Evolutionary conservation across 148 eudicot genomes (phyloP).

Genomic region (Rheum nobile): DNA sequence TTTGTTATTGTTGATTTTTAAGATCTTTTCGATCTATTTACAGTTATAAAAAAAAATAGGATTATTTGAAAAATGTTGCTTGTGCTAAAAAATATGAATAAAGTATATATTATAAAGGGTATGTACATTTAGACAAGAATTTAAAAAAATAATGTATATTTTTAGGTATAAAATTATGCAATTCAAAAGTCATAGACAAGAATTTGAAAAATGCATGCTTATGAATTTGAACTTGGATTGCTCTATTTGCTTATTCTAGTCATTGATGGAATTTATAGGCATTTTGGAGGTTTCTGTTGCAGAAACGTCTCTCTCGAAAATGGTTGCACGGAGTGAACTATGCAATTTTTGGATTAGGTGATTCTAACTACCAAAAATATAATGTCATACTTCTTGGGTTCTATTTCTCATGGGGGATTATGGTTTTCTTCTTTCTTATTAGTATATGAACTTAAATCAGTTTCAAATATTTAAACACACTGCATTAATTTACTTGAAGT

Average conservation of each 20-base stretch:
- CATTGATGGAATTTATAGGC: conserved; percentile 29
- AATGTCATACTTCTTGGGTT: conserved; percentile 58
- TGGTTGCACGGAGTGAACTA: conserved; percentile 73
- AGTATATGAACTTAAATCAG: not conserved
- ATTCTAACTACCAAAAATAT: conserved; percentile 92
- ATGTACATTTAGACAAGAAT: too few relatives aligned
- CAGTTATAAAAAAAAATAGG: too few relatives aligned
- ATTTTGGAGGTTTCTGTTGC: conserved; percentile 85
- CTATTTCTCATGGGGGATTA: conserved; percentile 28
- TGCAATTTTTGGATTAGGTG: conserved; percentile 96
- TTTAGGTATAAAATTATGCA: too few relatives aligned
- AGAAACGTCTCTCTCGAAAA: conserved; percentile 38
- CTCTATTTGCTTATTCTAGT: conserved; percentile 5
- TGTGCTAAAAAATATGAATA: too few relatives aligned
- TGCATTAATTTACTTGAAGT: not conserved
- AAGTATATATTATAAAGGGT: too few relatives aligned
- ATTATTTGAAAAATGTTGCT: too few relatives aligned
- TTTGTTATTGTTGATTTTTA: too few relatives aligned
- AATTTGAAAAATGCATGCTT: too few relatives aligned
- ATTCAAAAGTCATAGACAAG: too few relatives aligned
- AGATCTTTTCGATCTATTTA: too few relatives aligned
- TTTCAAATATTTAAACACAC: not conserved
- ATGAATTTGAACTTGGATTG: not conserved
- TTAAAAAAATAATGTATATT: too few relatives aligned
- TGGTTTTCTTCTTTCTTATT: conserved; percentile 37